Conservation (phyloP, 257 asterid genomes). For the Prunella vulgaris region DNA sequence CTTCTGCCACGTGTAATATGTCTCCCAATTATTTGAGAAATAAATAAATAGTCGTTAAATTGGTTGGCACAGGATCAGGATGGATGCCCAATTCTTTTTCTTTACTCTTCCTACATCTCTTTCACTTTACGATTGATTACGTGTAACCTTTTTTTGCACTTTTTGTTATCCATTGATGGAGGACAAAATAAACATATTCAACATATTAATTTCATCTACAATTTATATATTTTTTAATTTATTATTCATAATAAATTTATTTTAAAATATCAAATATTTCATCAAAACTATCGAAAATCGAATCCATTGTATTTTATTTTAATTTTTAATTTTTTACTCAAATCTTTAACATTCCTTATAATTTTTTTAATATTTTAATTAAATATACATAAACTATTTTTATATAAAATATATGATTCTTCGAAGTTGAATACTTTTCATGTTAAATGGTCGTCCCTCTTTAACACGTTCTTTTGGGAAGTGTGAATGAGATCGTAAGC, state of each 20-base stretch:
- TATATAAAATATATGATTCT: not conserved
- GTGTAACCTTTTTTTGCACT: not conserved
- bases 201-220: too few relatives aligned
- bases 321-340: too few relatives aligned
- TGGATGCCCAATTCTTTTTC: not conserved
- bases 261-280: too few relatives aligned
- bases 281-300: too few relatives aligned
- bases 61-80: conserved; percentile 19
- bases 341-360: too few relatives aligned
- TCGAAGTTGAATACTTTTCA: conserved; percentile 14
- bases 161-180: conserved; percentile 12
- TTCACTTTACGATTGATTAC: conserved; percentile 13
- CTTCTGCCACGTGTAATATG: conserved; percentile 24
- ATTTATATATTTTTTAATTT: too few relatives aligned
- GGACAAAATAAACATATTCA: too few relatives aligned
- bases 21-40: not conserved
- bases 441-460: conserved; percentile 12
- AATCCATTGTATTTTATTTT: too few relatives aligned
- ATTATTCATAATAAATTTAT: too few relatives aligned
- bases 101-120: not conserved
- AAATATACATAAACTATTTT: too few relatives aligned
- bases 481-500: not conserved
- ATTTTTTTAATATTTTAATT: too few relatives aligned
- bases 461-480: conserved; percentile 12
- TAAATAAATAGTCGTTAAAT: not conserved